phyloP scores from a whole-genome alignment of 2,329 filamentous ascomycete genomes.

The Claviceps maximensis region DNA sequence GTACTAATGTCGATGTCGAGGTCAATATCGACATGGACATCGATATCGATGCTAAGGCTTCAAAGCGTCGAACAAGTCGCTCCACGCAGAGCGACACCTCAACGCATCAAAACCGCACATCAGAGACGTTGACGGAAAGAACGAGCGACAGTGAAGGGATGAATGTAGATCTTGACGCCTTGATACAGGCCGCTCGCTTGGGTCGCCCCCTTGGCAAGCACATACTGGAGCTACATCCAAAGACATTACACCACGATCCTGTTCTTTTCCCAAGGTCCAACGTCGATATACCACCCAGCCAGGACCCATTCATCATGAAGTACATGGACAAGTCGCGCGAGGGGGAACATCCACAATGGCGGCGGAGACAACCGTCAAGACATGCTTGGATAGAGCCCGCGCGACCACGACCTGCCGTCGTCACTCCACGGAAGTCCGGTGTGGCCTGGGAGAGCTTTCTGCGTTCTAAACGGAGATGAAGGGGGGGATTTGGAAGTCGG shows the following conservation, averaged over 20 bases:
- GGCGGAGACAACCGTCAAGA: conserved; percentile 6
- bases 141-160: conserved; percentile 6
- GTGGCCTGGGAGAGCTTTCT: conserved; percentile 13
- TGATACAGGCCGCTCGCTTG: conserved; percentile 20
- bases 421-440: conserved; percentile 6
- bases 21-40: too few species aligned
- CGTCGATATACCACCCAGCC: conserved; percentile 24
- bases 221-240: conserved; percentile 26
- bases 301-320: conserved; percentile 22
- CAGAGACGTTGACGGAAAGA: background rate
- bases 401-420: conserved; percentile 6
- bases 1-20: background rate
- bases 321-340: conserved; percentile 11
- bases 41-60: background rate
- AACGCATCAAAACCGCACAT: background rate
- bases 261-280: conserved; percentile 19
- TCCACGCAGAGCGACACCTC: conserved; percentile 4
- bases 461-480: conserved; percentile 14
- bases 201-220: conserved; percentile 14
- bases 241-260: conserved; percentile 26
- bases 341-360: conserved; percentile 4
- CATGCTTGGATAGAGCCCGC: conserved; percentile 12
- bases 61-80: conserved; percentile 3
- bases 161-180: conserved; percentile 16
- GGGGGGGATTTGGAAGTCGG: background rate